Evolutionary conservation across 805 yeast genomes (phyloP).

Genomic region (Groenewaldozyma salmanticensis): DNA sequence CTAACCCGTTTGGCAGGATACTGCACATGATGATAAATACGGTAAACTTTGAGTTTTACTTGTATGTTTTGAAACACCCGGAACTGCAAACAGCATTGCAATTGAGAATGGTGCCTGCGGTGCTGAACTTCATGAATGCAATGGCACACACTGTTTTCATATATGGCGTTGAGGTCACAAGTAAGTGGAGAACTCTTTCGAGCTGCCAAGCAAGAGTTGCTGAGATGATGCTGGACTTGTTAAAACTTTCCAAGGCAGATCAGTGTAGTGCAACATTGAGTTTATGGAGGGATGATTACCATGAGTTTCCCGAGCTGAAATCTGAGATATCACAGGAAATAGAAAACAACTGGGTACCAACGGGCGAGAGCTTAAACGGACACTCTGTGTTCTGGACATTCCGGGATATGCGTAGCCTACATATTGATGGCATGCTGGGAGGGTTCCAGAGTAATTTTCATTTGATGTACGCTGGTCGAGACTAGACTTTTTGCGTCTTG

Average conservation of each 20-base stretch:
- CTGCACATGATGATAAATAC: constrained; percentile 8
- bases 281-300: constrained; percentile 9
- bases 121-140: constrained; percentile 8
- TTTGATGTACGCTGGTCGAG: no score
- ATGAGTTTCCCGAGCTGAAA: constrained; percentile 3
- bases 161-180: constrained; percentile 5
- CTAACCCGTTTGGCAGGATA: constrained; percentile 5
- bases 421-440: constrained; percentile 8
- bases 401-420: constrained; percentile 10
- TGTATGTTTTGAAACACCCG: constrained; percentile 2
- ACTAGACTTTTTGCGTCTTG: no score
- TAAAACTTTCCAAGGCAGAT: constrained; percentile 4
- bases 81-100: constrained; percentile 4
- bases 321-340: neutral
- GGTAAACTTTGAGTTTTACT: constrained; percentile 6
- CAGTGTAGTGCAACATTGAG: constrained; percentile 8
- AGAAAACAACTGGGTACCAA: constrained; percentile 6
- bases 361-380: constrained; percentile 7
- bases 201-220: constrained; percentile 10
- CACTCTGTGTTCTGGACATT: constrained; percentile 12
- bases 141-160: constrained; percentile 9
- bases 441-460: no score
- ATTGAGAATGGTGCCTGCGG: constrained; percentile 9
- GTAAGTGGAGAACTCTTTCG: constrained; percentile 8
- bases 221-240: constrained; percentile 3